Evolutionary conservation across 202 grass and related monocot species (phyloP).

Genomic region (Panicum hallii): DNA sequence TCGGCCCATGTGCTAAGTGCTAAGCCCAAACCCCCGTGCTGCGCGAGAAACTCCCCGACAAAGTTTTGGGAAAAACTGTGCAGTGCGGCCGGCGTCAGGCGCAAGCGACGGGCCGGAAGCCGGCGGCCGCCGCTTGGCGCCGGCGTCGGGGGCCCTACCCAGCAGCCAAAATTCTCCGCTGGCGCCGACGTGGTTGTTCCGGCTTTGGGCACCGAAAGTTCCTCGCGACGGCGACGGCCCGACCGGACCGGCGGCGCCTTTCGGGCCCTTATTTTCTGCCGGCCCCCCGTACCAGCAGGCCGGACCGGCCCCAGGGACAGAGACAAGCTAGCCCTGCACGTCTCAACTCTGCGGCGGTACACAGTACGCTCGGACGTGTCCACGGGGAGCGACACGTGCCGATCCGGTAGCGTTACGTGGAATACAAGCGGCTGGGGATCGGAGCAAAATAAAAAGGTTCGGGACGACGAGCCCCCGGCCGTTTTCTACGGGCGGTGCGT

Average conservation of each 20-base stretch:
- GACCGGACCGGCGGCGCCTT: neutral
- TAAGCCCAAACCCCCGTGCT: too few species aligned
- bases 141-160: neutral
- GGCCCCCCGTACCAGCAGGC: neutral
- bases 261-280: neutral
- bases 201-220: slow-evolving; percentile 55
- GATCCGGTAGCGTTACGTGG: neutral
- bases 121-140: neutral
- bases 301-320: neutral
- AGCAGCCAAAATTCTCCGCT: slow-evolving; percentile 13
- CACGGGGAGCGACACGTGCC: slow-evolving; percentile 29
- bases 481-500: slow-evolving; percentile 33
- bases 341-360: neutral
- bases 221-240: neutral
- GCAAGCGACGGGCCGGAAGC: neutral
- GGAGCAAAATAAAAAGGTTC: neutral
- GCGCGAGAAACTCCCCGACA: too few species aligned
- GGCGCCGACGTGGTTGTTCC: slow-evolving; percentile 44
- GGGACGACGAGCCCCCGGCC: neutral
- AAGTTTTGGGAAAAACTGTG: too few species aligned
- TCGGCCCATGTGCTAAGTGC: too few species aligned
- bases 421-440: neutral
- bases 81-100: neutral
- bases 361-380: slow-evolving; percentile 10
- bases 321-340: neutral